Conservation (phyloP, 2,329 filamentous ascomycete species). For the Epichloe sylvatica region DNA sequence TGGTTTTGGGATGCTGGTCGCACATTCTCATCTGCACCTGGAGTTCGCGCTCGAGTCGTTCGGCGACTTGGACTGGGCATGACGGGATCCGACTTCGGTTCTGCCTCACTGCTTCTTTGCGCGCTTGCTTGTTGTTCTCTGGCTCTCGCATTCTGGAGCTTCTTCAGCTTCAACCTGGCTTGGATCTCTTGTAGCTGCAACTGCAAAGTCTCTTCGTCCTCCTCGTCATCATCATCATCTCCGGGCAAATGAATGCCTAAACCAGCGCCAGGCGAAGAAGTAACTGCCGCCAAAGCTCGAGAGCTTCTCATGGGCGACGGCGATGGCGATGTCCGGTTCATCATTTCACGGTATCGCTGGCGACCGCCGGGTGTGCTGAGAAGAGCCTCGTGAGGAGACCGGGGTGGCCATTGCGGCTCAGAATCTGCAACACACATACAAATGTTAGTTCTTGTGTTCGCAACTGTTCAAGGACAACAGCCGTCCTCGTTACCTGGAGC, state of each 20-base stretch:
- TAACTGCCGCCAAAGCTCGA: constrained; percentile 7
- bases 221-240: constrained; percentile 21
- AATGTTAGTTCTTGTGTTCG: constrained; percentile 1
- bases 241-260: constrained; percentile 20
- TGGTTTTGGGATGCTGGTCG: constrained; percentile 14
- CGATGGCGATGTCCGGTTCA: constrained; percentile 52
- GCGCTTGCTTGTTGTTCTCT: constrained; percentile 8
- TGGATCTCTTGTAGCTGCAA: constrained; percentile 81
- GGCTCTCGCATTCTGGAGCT: constrained; percentile 48
- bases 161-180: constrained; percentile 75
- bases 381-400: constrained; percentile 51
- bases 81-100: constrained; percentile 9
- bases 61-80: constrained; percentile 11
- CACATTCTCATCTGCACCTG: constrained; percentile 11
- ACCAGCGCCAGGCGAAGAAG: constrained; percentile 11
- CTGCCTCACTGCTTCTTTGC: constrained; percentile 11
- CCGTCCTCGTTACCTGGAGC: constrained; percentile 6
- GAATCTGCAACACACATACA: constrained; percentile 16
- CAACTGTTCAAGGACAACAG: not conserved
- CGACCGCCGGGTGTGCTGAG: constrained; percentile 64
- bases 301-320: constrained; percentile 40
- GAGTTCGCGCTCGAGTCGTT: constrained; percentile 14
- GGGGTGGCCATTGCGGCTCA: constrained; percentile 50
- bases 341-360: constrained; percentile 55
- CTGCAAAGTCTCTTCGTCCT: constrained; percentile 82